phyloP scores from a whole-genome alignment of 495 filamentous ascomycete species.

The Trichoderma reesei region DNA sequence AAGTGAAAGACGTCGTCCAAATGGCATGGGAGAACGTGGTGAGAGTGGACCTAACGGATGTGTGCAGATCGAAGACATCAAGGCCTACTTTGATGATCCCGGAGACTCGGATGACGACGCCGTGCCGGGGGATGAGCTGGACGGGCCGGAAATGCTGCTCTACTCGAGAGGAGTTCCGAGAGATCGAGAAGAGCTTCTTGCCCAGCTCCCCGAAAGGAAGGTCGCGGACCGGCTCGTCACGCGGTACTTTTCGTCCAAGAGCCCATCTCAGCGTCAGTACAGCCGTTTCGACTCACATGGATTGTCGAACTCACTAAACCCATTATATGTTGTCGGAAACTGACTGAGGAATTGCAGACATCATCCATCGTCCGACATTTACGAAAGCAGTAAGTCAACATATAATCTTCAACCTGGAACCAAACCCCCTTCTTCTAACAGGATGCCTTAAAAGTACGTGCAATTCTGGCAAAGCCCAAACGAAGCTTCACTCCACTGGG shows the following conservation, averaged over 20 bases:
- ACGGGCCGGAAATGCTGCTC: slow-evolving; percentile 26
- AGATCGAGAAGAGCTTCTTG: slow-evolving; percentile 29
- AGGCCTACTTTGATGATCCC: slow-evolving; percentile 33
- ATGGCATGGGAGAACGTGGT: neutral
- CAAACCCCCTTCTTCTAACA: neutral
- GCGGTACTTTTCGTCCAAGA: slow-evolving; percentile 40
- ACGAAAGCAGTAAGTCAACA: slow-evolving; percentile 16
- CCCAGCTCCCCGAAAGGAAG: slow-evolving; percentile 27
- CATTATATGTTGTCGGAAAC: neutral
- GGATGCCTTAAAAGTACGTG: slow-evolving; percentile 28
- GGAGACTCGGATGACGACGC: slow-evolving; percentile 22
- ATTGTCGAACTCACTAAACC: neutral
- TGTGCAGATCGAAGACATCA: slow-evolving; percentile 35
- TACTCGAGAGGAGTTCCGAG: slow-evolving; percentile 17
- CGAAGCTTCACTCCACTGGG: slow-evolving; percentile 30
- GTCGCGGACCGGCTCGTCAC: slow-evolving; percentile 35
- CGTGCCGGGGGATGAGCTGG: slow-evolving; percentile 20
- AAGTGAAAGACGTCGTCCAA: slow-evolving; percentile 17
- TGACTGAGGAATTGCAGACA: slow-evolving; percentile 20
- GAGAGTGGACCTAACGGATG: neutral
- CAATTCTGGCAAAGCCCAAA: slow-evolving; percentile 36
- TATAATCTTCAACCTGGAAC: neutral
- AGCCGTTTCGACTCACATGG: neutral
- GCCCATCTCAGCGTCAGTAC: slow-evolving; percentile 31
- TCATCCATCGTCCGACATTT: slow-evolving; percentile 37